phyloP scores from a whole-genome alignment of 768 basidiomycete genomes.

The Megacollybia marginata region DNA sequence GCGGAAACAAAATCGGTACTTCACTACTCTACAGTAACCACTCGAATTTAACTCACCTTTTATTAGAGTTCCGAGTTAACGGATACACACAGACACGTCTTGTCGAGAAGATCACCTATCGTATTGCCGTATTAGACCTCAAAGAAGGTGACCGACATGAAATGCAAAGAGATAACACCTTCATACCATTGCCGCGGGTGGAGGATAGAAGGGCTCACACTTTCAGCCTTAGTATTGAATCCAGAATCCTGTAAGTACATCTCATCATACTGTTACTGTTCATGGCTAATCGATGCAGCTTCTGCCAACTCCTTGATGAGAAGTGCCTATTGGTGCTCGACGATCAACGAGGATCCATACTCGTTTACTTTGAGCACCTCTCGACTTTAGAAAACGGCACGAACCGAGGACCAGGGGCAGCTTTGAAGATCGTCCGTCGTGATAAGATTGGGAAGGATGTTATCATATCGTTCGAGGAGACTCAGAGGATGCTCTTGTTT shows the following conservation, averaged over 20 bases:
- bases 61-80: not conserved
- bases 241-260: constrained; percentile 24
- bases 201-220: constrained; percentile 14
- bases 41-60: not conserved
- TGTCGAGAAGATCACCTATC: constrained; percentile 20
- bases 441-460: constrained; percentile 40
- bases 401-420: constrained; percentile 1
- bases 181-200: constrained; percentile 24
- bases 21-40: not conserved
- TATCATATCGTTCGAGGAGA: constrained; percentile 46
- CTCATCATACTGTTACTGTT: not conserved
- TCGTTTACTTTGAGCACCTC: constrained; percentile 31
- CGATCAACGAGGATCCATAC: constrained; percentile 23
- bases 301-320: constrained; percentile 33
- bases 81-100: constrained; percentile 2
- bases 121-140: constrained; percentile 22
- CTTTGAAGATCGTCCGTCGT: constrained; percentile 27
- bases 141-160: constrained; percentile 27
- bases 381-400: constrained; percentile 24
- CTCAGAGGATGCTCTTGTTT: constrained; percentile 38
- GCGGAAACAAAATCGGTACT: not conserved
- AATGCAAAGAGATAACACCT: constrained; percentile 23
- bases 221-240: constrained; percentile 16
- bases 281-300: constrained; percentile 7
- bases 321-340: constrained; percentile 34